Evolutionary conservation across 2,329 filamentous ascomycete species (phyloP), one percentile per base, ranked within the genome.

Genomic region (Fusarium solani-melongenae): DNA sequence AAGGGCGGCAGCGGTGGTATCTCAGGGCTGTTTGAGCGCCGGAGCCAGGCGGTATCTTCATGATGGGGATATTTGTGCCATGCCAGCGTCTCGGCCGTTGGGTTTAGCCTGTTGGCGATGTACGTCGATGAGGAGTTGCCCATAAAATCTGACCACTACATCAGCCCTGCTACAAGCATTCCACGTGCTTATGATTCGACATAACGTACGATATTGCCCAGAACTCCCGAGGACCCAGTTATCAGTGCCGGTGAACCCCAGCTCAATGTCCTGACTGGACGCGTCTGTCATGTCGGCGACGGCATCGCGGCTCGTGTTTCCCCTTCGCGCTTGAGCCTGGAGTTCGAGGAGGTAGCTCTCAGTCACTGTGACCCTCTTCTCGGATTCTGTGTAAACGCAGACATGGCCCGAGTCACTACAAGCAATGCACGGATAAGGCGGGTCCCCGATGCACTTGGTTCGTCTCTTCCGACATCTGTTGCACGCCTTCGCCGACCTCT

Each of bases 201-300:
- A 14, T 3, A 44, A 24, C 41, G 14, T 46, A 46, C 41, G 41
- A 24, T 46, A 46, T 17, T 46, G 41, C 22, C 41, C 41, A 24
- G 41, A 46, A 24, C 41, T 46, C 12, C 41, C 41, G 22, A 46
- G 41, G 22, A 46, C 41, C 41, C 41, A 46, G 12, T 46, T 46
- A 46, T 24, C 41, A 46, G 41, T 46, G 8, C 41, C 41, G 14
- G 41, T 46, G 8, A 46, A 46, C 41, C 41, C 41, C 14, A 46
- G 41, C 41, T 46, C 41, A 2, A 46, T 46, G 7, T 46, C 41
- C 41, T 46, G 41, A 24, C 41, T 46, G 22, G 41, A 46, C 22
- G 41, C 41, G 1, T 46, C 41, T 1, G 41, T 46, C 14, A 46
- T 5, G 2, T 46, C 41, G 20, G 41, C 22, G 7, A 17, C 22